phyloP scores from a whole-genome alignment of 805 yeast genomes.

The Alloascoidea africana region DNA sequence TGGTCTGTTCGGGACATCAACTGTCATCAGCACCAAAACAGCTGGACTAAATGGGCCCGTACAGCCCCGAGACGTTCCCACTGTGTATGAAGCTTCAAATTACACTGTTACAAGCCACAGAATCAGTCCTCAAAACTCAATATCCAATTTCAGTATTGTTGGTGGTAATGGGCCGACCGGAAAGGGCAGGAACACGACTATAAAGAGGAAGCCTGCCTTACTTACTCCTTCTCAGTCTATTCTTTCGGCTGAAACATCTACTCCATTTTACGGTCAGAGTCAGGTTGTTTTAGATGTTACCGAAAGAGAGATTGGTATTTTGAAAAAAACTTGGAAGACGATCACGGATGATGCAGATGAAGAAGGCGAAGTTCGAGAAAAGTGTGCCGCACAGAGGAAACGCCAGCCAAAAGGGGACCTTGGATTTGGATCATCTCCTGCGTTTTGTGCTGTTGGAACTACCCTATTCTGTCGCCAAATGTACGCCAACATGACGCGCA shows the following conservation, averaged over 20 bases:
- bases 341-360: not conserved
- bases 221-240: not conserved
- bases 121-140: not conserved
- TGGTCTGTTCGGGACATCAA: not conserved
- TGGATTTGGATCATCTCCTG: not conserved
- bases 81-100: not conserved
- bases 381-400: too few relatives aligned
- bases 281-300: not conserved
- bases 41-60: not conserved
- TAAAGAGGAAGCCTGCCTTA: too few relatives aligned
- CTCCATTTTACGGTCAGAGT: not conserved
- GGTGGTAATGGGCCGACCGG: not conserved
- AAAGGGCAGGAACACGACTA: not conserved
- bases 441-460: not conserved
- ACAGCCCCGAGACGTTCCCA: not conserved
- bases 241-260: not conserved
- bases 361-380: not conserved
- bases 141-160: not conserved
- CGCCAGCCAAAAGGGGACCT: not conserved
- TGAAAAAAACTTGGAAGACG: not conserved
- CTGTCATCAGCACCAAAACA: not conserved
- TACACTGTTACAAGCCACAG: not conserved
- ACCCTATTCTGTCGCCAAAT: constrained; percentile 38
- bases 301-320: not conserved
- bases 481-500: constrained; percentile 34